Percentiles rank a stretch among this genome's conserved stretches.
These are phyloP conservation scores for Beta macrorhiza DNA, from an alignment of 179 eudicot genomes.

Conservation along the genomic window DNA sequence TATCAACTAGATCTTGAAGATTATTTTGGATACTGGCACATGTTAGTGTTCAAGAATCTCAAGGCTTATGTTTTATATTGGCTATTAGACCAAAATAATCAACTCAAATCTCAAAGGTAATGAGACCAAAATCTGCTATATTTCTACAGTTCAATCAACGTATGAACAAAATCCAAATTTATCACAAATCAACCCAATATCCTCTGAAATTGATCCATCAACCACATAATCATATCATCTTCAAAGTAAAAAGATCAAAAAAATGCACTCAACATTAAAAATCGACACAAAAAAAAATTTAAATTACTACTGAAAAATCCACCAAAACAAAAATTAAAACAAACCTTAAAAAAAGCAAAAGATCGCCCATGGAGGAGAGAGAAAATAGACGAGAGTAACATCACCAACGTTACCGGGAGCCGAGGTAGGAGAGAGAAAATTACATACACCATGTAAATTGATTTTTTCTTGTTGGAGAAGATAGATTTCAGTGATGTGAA, in stretches of 20 bases:
- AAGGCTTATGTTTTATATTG: too few relatives aligned
- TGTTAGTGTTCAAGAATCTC: too few relatives aligned
- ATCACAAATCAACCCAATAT: background rate
- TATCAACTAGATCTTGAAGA: too few relatives aligned
- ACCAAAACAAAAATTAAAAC: background rate
- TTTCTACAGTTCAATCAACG: too few relatives aligned
- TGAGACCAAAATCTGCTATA: too few relatives aligned
- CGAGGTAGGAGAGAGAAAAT: background rate
- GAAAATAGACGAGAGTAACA: background rate
- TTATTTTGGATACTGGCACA: too few relatives aligned
- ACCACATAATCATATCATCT: background rate
- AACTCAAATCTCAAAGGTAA: too few relatives aligned
- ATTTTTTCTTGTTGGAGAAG: too few relatives aligned
- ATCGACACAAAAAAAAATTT: too few relatives aligned
- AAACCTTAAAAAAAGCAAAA: background rate
- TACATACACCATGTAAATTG: background rate
- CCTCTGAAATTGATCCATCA: slow-evolving; percentile 1
- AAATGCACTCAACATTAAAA: background rate
- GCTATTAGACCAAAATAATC: too few relatives aligned
- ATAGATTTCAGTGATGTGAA: too few relatives aligned
- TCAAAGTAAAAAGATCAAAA: background rate
- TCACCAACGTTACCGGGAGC: background rate
- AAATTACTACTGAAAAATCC: background rate
- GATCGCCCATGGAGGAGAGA: slow-evolving; percentile 10
- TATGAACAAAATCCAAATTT: background rate